These are phyloP conservation scores for Dalechampia spathulata DNA, from an alignment of 441 rosid species.

Conservation along the genomic window DNA sequence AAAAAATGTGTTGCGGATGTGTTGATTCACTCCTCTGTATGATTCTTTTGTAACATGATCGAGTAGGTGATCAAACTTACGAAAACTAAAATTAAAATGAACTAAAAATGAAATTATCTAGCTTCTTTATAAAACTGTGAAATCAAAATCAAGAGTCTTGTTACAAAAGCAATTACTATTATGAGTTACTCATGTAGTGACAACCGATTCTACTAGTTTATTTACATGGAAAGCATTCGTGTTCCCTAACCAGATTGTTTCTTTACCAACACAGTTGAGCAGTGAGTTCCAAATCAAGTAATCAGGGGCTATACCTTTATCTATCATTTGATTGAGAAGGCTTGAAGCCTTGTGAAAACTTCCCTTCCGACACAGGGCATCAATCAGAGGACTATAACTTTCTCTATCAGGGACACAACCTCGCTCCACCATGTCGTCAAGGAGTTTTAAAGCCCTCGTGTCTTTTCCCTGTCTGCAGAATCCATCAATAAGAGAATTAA, in stretches of 20 bases:
- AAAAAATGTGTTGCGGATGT: no score
- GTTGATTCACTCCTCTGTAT: no score
- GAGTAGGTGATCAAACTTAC: no score
- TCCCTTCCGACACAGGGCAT: slow-evolving; percentile 37
- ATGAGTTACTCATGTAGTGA: no score
- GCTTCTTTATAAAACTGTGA: no score
- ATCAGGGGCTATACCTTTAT: slow-evolving; percentile 48
- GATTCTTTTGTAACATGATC: no score
- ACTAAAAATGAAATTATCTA: no score
- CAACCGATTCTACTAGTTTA: slow-evolving; percentile 12
- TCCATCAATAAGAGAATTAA: slow-evolving; percentile 44
- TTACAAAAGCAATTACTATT: no score
- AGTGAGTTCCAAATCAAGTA: slow-evolving; percentile 48
- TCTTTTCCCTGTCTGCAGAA: slow-evolving; percentile 56
- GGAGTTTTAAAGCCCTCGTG: slow-evolving; percentile 41
- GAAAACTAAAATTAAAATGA: no score
- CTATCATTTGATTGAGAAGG: slow-evolving; percentile 49
- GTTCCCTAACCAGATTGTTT: slow-evolving; percentile 21
- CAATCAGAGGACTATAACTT: slow-evolving; percentile 41
- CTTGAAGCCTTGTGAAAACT: slow-evolving; percentile 36
- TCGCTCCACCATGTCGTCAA: slow-evolving; percentile 58
- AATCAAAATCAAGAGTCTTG: no score
- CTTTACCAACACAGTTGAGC: slow-evolving; percentile 36
- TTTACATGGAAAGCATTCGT: slow-evolving; percentile 16
- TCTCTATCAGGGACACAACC: slow-evolving; percentile 41